phyloP scores from a whole-genome alignment of 768 basidiomycete genomes.

The Suillus americanus region DNA sequence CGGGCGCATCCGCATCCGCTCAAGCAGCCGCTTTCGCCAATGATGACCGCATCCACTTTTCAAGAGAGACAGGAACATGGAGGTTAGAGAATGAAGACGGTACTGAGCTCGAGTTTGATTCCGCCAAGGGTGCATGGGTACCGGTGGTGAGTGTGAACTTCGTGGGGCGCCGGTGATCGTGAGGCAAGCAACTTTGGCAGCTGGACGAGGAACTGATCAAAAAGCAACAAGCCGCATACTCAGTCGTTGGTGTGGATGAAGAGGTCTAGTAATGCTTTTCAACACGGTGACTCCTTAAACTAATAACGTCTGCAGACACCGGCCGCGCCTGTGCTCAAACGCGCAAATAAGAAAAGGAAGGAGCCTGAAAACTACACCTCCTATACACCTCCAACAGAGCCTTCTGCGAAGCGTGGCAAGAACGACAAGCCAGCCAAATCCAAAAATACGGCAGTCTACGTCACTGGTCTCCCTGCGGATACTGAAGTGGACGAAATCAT shows the following conservation, averaged over 20 bases:
- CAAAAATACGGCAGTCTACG: constrained; percentile 92
- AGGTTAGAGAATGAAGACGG: constrained; percentile 89
- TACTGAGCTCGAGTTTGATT: constrained; percentile 87
- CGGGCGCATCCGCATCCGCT: constrained; percentile 52
- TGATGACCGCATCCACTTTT: constrained; percentile 83
- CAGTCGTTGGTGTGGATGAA: constrained; percentile 91
- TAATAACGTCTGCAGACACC: constrained; percentile 57
- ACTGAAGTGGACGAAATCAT: constrained; percentile 72
- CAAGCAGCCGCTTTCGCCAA: constrained; percentile 71
- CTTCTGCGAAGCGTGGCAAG: constrained; percentile 70
- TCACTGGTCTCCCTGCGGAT: constrained; percentile 79
- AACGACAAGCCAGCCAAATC: constrained; percentile 57
- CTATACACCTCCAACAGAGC: constrained; percentile 47
- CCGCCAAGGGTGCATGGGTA: constrained; percentile 74
- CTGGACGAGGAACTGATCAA: constrained; percentile 84
- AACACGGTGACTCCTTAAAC: constrained; percentile 19
- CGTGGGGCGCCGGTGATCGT: neutral
- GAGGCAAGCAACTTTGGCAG: constrained; percentile 38
- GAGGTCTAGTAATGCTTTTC: constrained; percentile 52
- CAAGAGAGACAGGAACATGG: constrained; percentile 76
- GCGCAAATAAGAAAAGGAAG: constrained; percentile 78
- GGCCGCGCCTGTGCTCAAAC: constrained; percentile 82
- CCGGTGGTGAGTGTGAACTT: constrained; percentile 62
- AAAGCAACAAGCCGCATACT: constrained; percentile 94
- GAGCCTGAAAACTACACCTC: constrained; percentile 71